Evolutionary conservation across 2,329 filamentous ascomycete species (phyloP).

Genomic region (Arthrobotrys megalospora): DNA sequence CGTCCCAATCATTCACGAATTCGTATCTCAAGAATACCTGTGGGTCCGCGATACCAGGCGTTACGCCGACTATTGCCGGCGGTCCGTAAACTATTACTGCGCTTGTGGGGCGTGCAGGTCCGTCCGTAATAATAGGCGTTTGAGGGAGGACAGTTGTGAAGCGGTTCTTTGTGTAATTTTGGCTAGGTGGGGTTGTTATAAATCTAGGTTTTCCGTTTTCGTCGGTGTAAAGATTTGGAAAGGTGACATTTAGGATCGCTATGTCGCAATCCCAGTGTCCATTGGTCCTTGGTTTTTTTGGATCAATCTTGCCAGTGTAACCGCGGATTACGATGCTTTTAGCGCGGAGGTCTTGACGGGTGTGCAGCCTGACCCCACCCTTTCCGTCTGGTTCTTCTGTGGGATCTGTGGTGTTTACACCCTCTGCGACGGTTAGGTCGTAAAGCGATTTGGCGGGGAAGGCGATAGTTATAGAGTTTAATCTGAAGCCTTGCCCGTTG

Average conservation of each 20-base stretch:
- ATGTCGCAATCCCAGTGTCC: not conserved
- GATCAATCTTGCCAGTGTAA: not conserved
- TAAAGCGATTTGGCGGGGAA: not conserved
- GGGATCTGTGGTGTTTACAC: too few species aligned
- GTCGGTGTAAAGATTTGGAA: not conserved
- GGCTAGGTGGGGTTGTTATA: not conserved
- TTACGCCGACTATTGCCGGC: not conserved
- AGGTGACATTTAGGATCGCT: slow-evolving; percentile 22
- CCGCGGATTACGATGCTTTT: slow-evolving; percentile 34
- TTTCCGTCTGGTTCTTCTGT: not conserved
- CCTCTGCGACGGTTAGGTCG: too few species aligned
- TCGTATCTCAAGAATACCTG: slow-evolving; percentile 7
- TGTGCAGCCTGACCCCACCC: too few species aligned
- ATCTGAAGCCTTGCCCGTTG: not conserved
- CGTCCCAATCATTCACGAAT: not conserved
- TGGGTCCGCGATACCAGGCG: slow-evolving; percentile 21
- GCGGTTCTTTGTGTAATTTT: not conserved
- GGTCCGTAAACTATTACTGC: not conserved
- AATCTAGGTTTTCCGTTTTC: not conserved
- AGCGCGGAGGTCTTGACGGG: slow-evolving; percentile 1
- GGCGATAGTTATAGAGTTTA: slow-evolving; percentile 50
- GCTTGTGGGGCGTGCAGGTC: not conserved
- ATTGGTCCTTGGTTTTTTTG: not conserved
- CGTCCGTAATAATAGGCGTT: not conserved
- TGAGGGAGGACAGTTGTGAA: slow-evolving; percentile 14